Evolutionary conservation across 257 asterid species (phyloP).

Genomic region (Scutellaria baicalensis): DNA sequence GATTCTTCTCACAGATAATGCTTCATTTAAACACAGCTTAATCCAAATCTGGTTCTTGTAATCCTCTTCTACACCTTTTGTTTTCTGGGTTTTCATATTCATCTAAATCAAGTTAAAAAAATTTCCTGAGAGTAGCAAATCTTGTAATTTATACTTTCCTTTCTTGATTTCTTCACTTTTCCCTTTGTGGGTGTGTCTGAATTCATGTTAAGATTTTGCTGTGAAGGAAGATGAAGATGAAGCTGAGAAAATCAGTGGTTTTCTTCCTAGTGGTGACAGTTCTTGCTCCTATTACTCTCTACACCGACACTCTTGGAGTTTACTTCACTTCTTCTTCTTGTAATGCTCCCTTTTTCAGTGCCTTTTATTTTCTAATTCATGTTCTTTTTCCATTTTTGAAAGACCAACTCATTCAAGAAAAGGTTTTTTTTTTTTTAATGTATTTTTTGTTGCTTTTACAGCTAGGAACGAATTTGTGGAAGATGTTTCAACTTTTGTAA

Average conservation of each 20-base stretch:
- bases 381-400: not conserved
- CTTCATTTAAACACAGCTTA: not conserved
- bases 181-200: constrained; percentile 5
- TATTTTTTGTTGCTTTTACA: constrained; percentile 23
- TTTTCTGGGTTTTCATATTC: constrained; percentile 1
- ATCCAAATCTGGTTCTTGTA: constrained; percentile 5
- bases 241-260: constrained; percentile 46
- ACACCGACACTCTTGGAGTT: constrained; percentile 50
- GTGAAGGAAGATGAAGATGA: constrained; percentile 34
- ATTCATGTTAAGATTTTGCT: not conserved
- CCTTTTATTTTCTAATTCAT: not conserved
- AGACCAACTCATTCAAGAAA: too few relatives aligned
- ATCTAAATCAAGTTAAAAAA: too few relatives aligned
- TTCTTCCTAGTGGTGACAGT: constrained; percentile 59
- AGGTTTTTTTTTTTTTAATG: not conserved
- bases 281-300: constrained; percentile 66
- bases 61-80: not conserved
- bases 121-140: too few relatives aligned
- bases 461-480: constrained; percentile 56
- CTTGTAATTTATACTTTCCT: too few relatives aligned
- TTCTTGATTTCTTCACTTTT: not conserved
- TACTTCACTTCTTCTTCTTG: constrained; percentile 49
- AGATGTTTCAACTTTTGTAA: constrained; percentile 69
- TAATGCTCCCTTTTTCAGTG: constrained; percentile 19
- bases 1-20: not conserved